Conservation (phyloP, 495 filamentous ascomycete genomes). For the Venustampulla echinocandica region DNA sequence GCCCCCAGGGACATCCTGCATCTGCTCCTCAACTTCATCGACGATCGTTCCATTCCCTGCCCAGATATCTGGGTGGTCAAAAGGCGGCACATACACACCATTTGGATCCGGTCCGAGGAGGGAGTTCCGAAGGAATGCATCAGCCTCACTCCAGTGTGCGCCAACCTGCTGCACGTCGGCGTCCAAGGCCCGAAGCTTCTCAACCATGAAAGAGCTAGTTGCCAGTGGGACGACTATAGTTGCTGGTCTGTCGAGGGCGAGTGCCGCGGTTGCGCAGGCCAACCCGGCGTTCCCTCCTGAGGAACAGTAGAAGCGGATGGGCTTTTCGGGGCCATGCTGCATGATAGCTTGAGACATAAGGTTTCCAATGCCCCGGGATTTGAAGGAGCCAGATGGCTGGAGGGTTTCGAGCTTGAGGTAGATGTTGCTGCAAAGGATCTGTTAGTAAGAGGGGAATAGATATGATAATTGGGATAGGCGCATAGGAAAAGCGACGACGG, state of each 20-base stretch:
- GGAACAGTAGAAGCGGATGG: conserved; percentile 76
- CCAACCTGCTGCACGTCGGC: conserved; percentile 59
- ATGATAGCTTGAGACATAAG: conserved; percentile 55
- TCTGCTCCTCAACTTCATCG: conserved; percentile 59
- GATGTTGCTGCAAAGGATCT: conserved; percentile 34
- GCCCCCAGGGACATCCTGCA: conserved; percentile 31
- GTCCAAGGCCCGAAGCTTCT: conserved; percentile 46
- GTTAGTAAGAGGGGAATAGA: not conserved
- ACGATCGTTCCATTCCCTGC: conserved; percentile 64
- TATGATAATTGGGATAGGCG: not conserved
- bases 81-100: conserved; percentile 84
- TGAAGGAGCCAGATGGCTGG: conserved; percentile 92
- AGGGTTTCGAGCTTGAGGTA: conserved; percentile 91
- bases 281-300: conserved; percentile 89
- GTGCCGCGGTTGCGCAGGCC: conserved; percentile 75
- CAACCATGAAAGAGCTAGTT: conserved; percentile 62
- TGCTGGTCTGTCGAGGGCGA: conserved; percentile 54
- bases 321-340: conserved; percentile 5
- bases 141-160: conserved; percentile 67
- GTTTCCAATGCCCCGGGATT: conserved; percentile 82
- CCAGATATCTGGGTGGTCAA: conserved; percentile 84
- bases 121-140: conserved; percentile 55
- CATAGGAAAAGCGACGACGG: not conserved
- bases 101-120: conserved; percentile 42
- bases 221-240: conserved; percentile 73